Conservation (phyloP, 148 eudicot genomes). For the Rhododendron henanense region DNA sequence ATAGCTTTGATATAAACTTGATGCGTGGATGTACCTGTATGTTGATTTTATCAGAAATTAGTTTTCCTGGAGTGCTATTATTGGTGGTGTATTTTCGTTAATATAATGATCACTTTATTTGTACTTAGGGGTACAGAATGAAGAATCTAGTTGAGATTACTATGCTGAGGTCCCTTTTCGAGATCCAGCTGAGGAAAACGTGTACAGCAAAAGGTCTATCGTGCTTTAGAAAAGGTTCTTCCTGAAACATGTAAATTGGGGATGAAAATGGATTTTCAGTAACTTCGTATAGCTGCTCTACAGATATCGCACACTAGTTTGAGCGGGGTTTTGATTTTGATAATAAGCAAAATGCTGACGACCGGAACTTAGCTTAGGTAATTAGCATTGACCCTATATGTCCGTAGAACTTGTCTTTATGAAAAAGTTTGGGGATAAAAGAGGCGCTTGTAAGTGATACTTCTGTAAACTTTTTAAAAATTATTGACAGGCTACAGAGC, state of each 20-base stretch:
- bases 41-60: not conserved
- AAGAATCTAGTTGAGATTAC: not conserved
- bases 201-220: not conserved
- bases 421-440: not conserved
- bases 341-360: not conserved
- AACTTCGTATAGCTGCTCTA: not conserved
- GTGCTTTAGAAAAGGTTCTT: not conserved
- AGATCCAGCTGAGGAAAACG: not conserved
- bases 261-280: not conserved
- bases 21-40: not conserved
- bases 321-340: not conserved
- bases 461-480: not conserved
- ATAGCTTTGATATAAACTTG: not conserved
- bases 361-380: not conserved
- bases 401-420: not conserved
- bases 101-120: not conserved
- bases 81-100: not conserved
- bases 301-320: not conserved
- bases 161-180: not conserved
- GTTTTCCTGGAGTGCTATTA: not conserved
- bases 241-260: not conserved
- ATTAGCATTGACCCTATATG: not conserved
- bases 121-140: not conserved
- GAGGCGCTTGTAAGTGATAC: not conserved
- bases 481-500: not conserved